Conservation (phyloP, 1,284 basidiomycete genomes). For the Moesziomyces sp. region DNA sequence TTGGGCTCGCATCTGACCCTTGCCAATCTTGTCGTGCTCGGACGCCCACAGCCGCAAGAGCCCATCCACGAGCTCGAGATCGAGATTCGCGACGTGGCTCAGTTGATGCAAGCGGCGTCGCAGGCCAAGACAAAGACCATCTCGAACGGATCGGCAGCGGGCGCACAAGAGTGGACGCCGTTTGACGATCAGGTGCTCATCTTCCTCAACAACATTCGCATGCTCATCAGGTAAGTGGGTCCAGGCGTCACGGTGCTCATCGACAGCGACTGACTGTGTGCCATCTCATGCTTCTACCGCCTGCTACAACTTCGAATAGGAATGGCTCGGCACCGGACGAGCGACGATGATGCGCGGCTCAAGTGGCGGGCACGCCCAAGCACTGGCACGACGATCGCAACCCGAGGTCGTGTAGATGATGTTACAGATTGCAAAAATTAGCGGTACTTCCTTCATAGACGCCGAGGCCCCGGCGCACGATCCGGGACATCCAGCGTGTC, state of each 20-base stretch:
- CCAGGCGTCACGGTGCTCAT: background rate
- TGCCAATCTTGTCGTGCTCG: slow-evolving; percentile 1
- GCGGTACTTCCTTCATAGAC: background rate
- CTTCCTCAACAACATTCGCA: slow-evolving; percentile 64
- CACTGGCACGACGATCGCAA: too few relatives aligned
- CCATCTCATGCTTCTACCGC: background rate
- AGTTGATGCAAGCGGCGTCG: slow-evolving; percentile 69
- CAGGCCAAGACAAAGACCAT: slow-evolving; percentile 22
- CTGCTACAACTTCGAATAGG: background rate
- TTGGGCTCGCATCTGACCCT: background rate
- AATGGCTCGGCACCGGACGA: slow-evolving; percentile 24
- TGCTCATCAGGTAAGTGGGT: slow-evolving; percentile 56
- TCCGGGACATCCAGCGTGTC: too few relatives aligned
- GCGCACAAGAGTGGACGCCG: slow-evolving; percentile 56
- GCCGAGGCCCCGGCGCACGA: background rate
- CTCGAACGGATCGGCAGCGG: slow-evolving; percentile 9
- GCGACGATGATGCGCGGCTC: slow-evolving; percentile 6
- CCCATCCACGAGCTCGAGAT: slow-evolving; percentile 73
- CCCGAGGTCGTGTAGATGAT: background rate
- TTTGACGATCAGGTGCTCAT: slow-evolving; percentile 62
- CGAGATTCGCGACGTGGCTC: slow-evolving; percentile 71
- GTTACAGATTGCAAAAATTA: background rate
- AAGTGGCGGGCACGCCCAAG: too few relatives aligned
- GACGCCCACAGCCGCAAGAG: slow-evolving; percentile 38
- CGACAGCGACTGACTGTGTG: too few relatives aligned